Evolutionary conservation across 441 rosid genomes (phyloP).

Genomic region (Geranium incanum): DNA sequence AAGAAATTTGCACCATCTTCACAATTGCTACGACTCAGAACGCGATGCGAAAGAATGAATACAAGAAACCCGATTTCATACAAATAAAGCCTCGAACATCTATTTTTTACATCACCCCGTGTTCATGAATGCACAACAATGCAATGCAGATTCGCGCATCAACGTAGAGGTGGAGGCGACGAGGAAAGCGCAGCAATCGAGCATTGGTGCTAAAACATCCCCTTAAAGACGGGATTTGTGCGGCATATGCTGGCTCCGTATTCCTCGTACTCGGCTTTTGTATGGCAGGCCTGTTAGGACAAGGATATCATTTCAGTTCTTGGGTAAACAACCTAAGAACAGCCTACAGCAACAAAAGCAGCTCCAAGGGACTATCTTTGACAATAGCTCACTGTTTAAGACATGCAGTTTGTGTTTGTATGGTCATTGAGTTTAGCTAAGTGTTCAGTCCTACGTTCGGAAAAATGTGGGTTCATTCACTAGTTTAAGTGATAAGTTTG

Average conservation of each 20-base stretch:
- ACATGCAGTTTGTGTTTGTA: no score
- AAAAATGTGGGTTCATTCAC: no score
- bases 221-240: constrained; percentile 92
- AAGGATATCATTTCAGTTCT: constrained; percentile 12
- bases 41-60: constrained; percentile 34
- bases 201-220: constrained; percentile 52
- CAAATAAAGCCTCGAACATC: constrained; percentile 18
- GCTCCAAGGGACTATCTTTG: no score
- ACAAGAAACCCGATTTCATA: constrained; percentile 21
- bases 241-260: constrained; percentile 98
- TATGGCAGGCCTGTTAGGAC: constrained; percentile 72
- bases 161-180: no score
- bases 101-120: constrained; percentile 27
- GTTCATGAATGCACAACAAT: constrained; percentile 16
- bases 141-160: neutral
- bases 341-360: no score
- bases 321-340: no score
- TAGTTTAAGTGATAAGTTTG: no score
- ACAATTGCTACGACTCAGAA: constrained; percentile 23
- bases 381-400: no score
- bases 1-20: constrained; percentile 20
- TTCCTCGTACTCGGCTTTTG: constrained; percentile 95
- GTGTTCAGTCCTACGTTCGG: no score
- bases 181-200: no score
- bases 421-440: no score